Base-by-base conservation (phyloP, 1,139 yeast genomes). In the Zygosaccharomyces sapae region DNA sequence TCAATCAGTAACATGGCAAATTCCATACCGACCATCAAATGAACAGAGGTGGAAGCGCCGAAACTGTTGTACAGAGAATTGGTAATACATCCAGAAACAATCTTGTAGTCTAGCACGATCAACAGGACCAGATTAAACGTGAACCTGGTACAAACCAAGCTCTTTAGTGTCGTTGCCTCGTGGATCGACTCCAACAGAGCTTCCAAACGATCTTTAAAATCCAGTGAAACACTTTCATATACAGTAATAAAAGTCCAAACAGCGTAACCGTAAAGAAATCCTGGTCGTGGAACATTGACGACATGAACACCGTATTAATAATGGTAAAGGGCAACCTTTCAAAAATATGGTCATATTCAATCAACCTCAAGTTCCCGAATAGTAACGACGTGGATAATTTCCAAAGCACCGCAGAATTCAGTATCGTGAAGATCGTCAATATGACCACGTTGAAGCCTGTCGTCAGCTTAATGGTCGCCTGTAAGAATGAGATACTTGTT, bases 321-420 rank as follows among this genome's bases (percentile, higher is more conserved):
- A 86, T 67, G 0, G 95, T 85, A 51, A 80, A 74, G 69, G 85
- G 77, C 8, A 81, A 69, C 46, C 80, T 70, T 56, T 87, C 95
- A 53, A 83, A 75, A 18, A 90, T 70, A 61, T 85, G 89, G 57
- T 90, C 96, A 41, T 77, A 69, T 62, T 92, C 98, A 39, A 86
- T 73, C 29, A 81, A 70, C 46, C 96, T 71, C 46, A 92, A 69
- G 47, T 80, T 82, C 0, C 96, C 96, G 70, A 89, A 89, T 40
- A 89, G 63, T 1, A 82, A 4, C 20, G 51, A 49, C n/a, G 67
- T 69, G 1, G 67, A 48, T 4, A 54, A 48, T 41, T 63, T 67
- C 52, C 70, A 69, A 9, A 65, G 16, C 1, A 61, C 51, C 2
- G 59, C 49, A 6, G 63, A 59, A 39, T 52, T 52, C 0, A 68